Evolutionary conservation across 1,284 basidiomycete species (phyloP), one percentile per base, ranked within the genome.

Genomic region (Ustilago esculenta): DNA sequence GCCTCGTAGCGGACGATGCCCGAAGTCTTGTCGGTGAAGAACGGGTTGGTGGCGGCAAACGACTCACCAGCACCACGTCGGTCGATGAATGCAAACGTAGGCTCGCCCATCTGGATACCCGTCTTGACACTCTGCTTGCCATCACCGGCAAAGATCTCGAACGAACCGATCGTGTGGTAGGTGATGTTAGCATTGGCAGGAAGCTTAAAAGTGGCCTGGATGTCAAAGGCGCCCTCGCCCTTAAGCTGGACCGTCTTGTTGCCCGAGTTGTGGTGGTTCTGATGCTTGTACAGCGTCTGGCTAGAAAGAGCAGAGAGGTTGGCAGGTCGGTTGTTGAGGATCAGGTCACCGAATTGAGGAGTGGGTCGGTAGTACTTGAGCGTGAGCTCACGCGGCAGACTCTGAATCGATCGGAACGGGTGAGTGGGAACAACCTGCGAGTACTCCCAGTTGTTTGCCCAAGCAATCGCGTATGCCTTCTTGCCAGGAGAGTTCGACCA

Each of bases 401-500:
- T 72, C 80, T 84, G 82, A 24, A 78, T 73, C 42, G 79, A 81
- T 20, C 84, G 72, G 81, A 81, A 84, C 8, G 81, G 81, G 5
- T 35, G 78, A 1, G 83, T 84, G 14, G 84, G 84, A 3, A 81
- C 81, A 14, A 63, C 54, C 39, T 83, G 41, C 17, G 81, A 75
- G 75, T 84, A 84, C 67, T 83, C 78, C 83, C 82, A 83, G 73
- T 84, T 84, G 68, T 68, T 78, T 24, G 83, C 83, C 84, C 84
- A 84, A 4, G 71, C 79, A 23, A 84, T 80, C 23, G 68, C 74
- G 49, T 83, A 71, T 15, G 79, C 60, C 47, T 70, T 58, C 39
- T 73, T 63, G 29, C 64, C 49, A 15, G 72, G 68, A 9, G 67
- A 65, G 40, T 79, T 79, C 60, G 73, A 73, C 74, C 81, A 84